phyloP scores from a whole-genome alignment of 2,329 filamentous ascomycete species.

The Juglanconis juglandina region DNA sequence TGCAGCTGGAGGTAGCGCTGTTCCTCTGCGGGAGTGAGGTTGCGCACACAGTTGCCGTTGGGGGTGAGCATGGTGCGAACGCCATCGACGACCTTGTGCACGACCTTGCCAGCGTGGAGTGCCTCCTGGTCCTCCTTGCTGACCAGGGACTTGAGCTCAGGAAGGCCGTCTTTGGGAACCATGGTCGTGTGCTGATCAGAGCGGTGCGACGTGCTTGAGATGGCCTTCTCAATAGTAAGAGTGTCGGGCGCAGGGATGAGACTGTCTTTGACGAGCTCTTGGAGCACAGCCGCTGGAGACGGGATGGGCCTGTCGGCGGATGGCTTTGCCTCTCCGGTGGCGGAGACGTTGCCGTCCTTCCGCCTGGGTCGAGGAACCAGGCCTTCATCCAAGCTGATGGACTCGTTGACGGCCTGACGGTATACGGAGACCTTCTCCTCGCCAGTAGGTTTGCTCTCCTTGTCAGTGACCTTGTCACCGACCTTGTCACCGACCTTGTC shows the following conservation, averaged over 20 bases:
- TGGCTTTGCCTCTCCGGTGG: constrained; percentile 8
- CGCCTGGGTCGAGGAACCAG: constrained; percentile 10
- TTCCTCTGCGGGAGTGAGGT: constrained; percentile 66
- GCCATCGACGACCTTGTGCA: constrained; percentile 62
- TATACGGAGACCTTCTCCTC: constrained; percentile 18
- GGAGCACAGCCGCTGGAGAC: constrained; percentile 10
- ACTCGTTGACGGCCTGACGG: constrained; percentile 19
- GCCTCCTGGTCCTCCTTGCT: constrained; percentile 52
- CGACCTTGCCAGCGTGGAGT: constrained; percentile 54
- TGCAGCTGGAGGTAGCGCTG: constrained; percentile 69
- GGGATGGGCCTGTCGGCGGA: constrained; percentile 10
- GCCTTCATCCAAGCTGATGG: constrained; percentile 16
- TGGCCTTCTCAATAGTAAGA: constrained; percentile 39
- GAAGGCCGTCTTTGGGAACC: constrained; percentile 27
- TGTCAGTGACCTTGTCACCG: constrained; percentile 20
- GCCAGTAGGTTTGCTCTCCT: neutral
- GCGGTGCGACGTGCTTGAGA: constrained; percentile 30
- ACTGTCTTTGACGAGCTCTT: constrained; percentile 18
- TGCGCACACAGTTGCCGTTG: constrained; percentile 72
- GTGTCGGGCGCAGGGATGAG: constrained; percentile 24
- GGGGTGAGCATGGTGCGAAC: constrained; percentile 70
- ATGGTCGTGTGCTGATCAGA: constrained; percentile 27
- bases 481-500: constrained; percentile 1
- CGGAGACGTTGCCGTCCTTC: constrained; percentile 9
- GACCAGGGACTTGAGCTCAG: constrained; percentile 45